phyloP scores from a whole-genome alignment of 2,329 filamentous ascomycete species.

The Diaporthe eres region DNA sequence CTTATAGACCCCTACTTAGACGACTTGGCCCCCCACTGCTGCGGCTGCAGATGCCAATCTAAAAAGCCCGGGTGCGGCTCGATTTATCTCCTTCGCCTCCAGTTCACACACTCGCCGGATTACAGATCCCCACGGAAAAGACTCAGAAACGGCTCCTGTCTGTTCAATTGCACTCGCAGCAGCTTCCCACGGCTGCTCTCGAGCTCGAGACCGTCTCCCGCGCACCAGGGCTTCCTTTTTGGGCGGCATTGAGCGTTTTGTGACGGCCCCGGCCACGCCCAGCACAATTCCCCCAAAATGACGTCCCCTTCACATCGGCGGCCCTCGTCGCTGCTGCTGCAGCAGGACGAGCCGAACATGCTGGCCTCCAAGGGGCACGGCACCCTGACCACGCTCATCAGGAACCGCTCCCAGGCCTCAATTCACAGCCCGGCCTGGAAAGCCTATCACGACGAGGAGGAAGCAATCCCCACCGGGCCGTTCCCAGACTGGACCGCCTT shows the following conservation, averaged over 20 bases:
- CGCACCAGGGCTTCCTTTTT: not conserved
- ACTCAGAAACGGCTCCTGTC: too few relatives aligned
- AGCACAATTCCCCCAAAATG: constrained; percentile 61
- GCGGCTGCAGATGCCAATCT: constrained; percentile 33
- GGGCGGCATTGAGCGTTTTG: not conserved
- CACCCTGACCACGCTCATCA: constrained; percentile 53
- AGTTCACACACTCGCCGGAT: not conserved
- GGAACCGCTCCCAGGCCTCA: constrained; percentile 62
- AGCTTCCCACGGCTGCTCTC: not conserved
- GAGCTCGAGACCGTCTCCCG: constrained; percentile 1
- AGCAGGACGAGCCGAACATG: constrained; percentile 65
- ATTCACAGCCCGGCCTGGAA: constrained; percentile 40
- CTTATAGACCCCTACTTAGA: constrained; percentile 1
- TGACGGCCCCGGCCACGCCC: constrained; percentile 45
- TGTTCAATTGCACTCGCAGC: constrained; percentile 16
- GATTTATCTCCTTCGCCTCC: constrained; percentile 5
- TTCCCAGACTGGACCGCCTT: constrained; percentile 42
- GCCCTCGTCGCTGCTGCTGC: constrained; percentile 49
- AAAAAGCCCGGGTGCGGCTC: constrained; percentile 6
- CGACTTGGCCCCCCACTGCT: constrained; percentile 14
- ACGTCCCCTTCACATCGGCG: constrained; percentile 45
- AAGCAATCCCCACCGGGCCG: constrained; percentile 18
- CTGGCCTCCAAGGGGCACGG: constrained; percentile 59
- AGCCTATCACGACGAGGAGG: constrained; percentile 39
- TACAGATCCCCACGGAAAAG: too few relatives aligned